phyloP scores from a whole-genome alignment of 495 filamentous ascomycete genomes.

The Podospora pseudopauciseta region DNA sequence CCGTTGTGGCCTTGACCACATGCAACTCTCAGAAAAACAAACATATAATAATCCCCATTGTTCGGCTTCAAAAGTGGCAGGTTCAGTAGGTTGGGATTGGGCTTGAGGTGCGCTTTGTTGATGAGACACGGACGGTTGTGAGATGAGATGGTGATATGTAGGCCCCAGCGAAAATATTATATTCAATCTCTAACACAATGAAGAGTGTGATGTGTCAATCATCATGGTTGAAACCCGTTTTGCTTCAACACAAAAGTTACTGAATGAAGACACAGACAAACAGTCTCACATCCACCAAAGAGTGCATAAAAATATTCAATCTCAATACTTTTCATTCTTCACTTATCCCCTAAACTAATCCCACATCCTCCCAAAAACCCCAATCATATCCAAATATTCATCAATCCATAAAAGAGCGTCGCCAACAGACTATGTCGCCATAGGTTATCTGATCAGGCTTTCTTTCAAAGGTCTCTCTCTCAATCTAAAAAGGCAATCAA shows the following conservation, averaged over 20 bases:
- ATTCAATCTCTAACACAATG: background rate
- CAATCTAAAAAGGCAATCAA: background rate
- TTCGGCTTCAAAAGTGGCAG: background rate
- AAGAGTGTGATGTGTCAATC: background rate
- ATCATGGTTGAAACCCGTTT: background rate
- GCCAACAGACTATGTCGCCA: conserved; percentile 8
- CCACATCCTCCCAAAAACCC: background rate
- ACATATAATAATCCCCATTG: background rate
- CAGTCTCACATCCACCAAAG: background rate
- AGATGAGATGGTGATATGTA: background rate
- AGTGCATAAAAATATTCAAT: background rate
- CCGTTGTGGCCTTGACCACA: background rate
- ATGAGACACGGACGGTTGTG: background rate
- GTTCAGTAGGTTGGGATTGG: background rate
- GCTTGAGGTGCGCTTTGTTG: background rate
- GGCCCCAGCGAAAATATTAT: background rate
- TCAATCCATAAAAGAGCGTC: conserved; percentile 1
- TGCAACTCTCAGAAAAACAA: background rate
- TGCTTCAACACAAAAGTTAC: background rate
- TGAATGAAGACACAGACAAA: background rate
- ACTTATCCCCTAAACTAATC: background rate
- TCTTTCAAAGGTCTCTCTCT: background rate
- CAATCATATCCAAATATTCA: background rate
- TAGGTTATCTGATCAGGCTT: background rate
- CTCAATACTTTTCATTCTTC: background rate